These are phyloP conservation scores for Petunia secreta DNA, from an alignment of 257 asterid genomes.

Conservation along the genomic window DNA sequence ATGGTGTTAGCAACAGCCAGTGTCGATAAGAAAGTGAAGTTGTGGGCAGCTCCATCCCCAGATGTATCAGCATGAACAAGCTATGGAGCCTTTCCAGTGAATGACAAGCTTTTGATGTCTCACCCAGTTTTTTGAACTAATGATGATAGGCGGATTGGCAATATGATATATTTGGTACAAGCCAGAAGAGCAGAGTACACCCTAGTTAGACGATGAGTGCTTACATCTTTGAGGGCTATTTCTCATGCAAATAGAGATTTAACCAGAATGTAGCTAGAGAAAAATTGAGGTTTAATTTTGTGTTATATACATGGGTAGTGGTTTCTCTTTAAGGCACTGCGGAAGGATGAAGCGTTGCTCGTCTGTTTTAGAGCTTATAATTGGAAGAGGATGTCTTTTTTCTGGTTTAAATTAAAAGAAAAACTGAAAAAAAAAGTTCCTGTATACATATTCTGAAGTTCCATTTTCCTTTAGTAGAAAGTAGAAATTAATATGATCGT, in stretches of 20 bases:
- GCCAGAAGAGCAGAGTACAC: not conserved
- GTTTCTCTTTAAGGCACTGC: not conserved
- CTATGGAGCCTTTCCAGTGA: not conserved
- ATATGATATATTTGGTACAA: not conserved
- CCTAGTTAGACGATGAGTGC: not conserved
- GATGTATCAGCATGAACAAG: constrained; percentile 28
- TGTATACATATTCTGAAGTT: not conserved
- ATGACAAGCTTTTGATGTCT: constrained; percentile 2
- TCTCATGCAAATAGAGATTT: not conserved
- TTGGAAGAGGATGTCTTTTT: not conserved
- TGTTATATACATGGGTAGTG: constrained; percentile 4
- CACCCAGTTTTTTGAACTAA: not conserved
- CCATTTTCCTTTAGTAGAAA: not conserved
- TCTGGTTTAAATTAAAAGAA: not conserved
- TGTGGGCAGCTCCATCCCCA: constrained; percentile 78
- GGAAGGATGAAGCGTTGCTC: not conserved
- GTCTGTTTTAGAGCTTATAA: constrained; percentile 9
- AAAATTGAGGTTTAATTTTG: not conserved
- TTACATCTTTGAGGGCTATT: constrained; percentile 4
- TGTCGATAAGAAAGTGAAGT: constrained; percentile 87
- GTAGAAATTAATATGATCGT: not conserved
- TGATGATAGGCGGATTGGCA: not conserved
- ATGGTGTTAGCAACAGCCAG: constrained; percentile 75
- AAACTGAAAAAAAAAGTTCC: not conserved
- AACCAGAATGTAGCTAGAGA: constrained; percentile 19